Base-by-base conservation (phyloP, 2,329 filamentous ascomycete species). In the Hypoxylon sp. region DNA sequence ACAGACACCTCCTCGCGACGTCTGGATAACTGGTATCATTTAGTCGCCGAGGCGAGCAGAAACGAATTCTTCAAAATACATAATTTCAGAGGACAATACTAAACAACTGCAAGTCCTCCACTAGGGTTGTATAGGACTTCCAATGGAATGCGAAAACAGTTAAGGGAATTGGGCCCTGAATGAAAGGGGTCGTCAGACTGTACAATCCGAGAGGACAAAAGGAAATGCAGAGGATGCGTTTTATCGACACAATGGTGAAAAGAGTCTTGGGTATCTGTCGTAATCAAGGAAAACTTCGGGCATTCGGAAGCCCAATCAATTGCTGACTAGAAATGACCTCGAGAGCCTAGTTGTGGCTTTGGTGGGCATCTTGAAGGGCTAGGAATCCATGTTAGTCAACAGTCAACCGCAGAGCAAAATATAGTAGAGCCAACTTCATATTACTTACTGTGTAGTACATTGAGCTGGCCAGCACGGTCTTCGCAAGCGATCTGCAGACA, bases 401-500 rank as follows among this genome's bases (percentile, higher is more conserved):
- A 10, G 52, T 46, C 48, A 39, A 54, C 22, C 22, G 6, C 22
- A 9, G 10, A 50, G 13, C 0, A 10, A n/a, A 24, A 29, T n/a
- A 13, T 10, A 33, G 53, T 1, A 24, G 6, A n/a, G 24, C 24
- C 13, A 11, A 37, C 11, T 19, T 53, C 19, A 42, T 2, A 46
- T 44, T 22, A 83, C 86, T 83, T 79, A 89, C 87, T 82, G 53
- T 83, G 80, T 59, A 91, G 76, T 35, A 89, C 81, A 60, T 83
- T 83, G 64, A 82, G 77, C 79, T 91, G 89, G 11, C 88, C 86
- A 26, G 82, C 79, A 60, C 88, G 84, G 77, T 90, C 88, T 78
- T 88, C 88, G 71, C 89, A 91, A 22, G 89, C 89, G 74, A 91
- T 80, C 75, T 91, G 89, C 63, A 91, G 80, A 51, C 84, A 84